Evolutionary conservation across 2,329 filamentous ascomycete species (phyloP), one percentile per base, ranked within the genome.

Genomic region (Hymenoscyphus albidus): DNA sequence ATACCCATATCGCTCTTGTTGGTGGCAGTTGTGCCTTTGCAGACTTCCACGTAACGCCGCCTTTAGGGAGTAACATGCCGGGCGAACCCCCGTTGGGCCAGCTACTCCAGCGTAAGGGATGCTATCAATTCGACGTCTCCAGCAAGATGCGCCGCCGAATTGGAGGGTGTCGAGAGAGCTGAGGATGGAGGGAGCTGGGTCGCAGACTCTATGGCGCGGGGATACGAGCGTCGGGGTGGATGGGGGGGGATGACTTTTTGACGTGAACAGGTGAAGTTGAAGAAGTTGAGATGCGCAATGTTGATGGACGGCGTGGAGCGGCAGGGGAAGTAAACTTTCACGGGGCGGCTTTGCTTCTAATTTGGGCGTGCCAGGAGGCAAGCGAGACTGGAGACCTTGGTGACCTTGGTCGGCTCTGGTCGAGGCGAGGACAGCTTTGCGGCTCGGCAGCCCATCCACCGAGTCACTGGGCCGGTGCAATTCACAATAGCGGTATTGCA

Each of bases 1-100:
- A 85, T 56, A 84, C 80, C 78, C 87, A 82, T 75, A 93, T 76
- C 62, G 89, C 88, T 77, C 92, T 86, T 71, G 87, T 88, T 64
- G 92, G 89, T 55, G 93, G 92, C 72, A 97, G 80, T 74, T 87
- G 85, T 73, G 90, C 84, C 80, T 87, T 91, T 71, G 93, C 90
- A 70, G 91, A 90, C 83, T 96, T 97, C 93, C 94, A 98, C 77
- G 88, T 93, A 75, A 94, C 85, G 76, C 92, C 91, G 77, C 92
- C 91, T 80, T 96, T 96, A 70, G 92, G 91, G 73, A 96, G 87
- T 81, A 97, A 87, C 93, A 97, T 97, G 68, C 70, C 81, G 76
- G 67, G 71, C 81, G 75, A 75, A 69, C 74, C 75, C 70, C 74
- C 77, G 77, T 77, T 77, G 77, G 67, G 68, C 63, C 69, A 70